phyloP scores from a whole-genome alignment of 2,329 filamentous ascomycete species.

The Colletotrichum filicis region DNA sequence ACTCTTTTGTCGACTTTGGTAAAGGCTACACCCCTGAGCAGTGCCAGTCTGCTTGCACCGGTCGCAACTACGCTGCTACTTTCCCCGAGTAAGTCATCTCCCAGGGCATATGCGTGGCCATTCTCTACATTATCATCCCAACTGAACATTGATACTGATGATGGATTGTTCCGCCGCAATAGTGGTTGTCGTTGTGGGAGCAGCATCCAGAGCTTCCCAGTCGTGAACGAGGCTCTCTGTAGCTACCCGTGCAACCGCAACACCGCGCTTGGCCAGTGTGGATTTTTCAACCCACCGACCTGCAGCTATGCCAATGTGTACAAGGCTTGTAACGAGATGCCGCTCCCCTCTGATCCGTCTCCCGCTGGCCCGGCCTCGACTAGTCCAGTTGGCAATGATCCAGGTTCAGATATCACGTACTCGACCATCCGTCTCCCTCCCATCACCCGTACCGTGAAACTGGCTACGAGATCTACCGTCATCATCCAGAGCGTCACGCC shows the following conservation, averaged over 20 bases:
- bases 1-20: constrained; percentile 19
- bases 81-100: constrained; percentile 19
- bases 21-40: constrained; percentile 25
- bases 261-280: constrained; percentile 12
- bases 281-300: not conserved
- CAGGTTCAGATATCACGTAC: constrained; percentile 7
- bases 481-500: constrained; percentile 8
- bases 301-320: constrained; percentile 30
- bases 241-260: constrained; percentile 19
- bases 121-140: not conserved
- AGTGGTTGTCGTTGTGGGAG: constrained; percentile 32
- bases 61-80: constrained; percentile 23
- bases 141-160: not conserved
- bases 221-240: constrained; percentile 24
- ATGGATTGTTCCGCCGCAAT: rapidly evolving
- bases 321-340: constrained; percentile 14
- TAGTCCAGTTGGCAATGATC: not conserved
- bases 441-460: constrained; percentile 26
- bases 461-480: constrained; percentile 18
- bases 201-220: constrained; percentile 4
- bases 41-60: constrained; percentile 31
- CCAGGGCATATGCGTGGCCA: not conserved
- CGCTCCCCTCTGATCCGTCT: not conserved
- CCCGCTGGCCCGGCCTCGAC: not conserved
- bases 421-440: constrained; percentile 18